phyloP scores from a whole-genome alignment of 352 stramenopile genomes.

The Globisporangium paddicum region DNA sequence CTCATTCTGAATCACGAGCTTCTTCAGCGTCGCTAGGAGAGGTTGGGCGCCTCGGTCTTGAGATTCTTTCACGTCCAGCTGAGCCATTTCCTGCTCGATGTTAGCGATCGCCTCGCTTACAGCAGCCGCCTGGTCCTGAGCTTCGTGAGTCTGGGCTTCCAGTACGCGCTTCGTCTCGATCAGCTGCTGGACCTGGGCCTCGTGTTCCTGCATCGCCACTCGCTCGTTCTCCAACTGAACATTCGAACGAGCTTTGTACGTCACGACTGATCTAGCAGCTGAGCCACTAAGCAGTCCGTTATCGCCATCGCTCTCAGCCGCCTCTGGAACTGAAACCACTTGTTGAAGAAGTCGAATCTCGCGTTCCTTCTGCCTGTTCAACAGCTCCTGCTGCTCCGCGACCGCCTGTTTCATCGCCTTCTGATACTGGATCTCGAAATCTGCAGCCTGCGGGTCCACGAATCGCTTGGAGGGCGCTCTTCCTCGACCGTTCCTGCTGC shows the following conservation, averaged over 20 bases:
- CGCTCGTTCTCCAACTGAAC: conserved; percentile 7
- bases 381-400: conserved; percentile 37
- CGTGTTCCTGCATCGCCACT: conserved; percentile 26
- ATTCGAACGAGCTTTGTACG: neutral
- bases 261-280: neutral
- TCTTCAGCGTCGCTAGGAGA: conserved; percentile 23
- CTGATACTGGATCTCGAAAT: conserved; percentile 69
- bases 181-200: conserved; percentile 30
- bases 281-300: neutral
- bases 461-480: conserved; percentile 1
- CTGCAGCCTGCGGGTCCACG: conserved; percentile 20
- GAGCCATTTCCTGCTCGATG: conserved; percentile 34
- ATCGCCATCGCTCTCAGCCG: conserved; percentile 1
- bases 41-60: conserved; percentile 22
- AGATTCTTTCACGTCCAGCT: conserved; percentile 30
- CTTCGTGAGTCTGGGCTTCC: conserved; percentile 24
- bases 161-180: conserved; percentile 44
- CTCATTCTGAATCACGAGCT: conserved; percentile 48
- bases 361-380: conserved; percentile 35
- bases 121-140: conserved; percentile 16
- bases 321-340: conserved; percentile 37
- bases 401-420: conserved; percentile 42
- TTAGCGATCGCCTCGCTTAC: conserved; percentile 26
- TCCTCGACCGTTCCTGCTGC: neutral
- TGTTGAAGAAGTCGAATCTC: conserved; percentile 48